phyloP scores from a whole-genome alignment of 306 rosid genomes.

The Delonix regia region DNA sequence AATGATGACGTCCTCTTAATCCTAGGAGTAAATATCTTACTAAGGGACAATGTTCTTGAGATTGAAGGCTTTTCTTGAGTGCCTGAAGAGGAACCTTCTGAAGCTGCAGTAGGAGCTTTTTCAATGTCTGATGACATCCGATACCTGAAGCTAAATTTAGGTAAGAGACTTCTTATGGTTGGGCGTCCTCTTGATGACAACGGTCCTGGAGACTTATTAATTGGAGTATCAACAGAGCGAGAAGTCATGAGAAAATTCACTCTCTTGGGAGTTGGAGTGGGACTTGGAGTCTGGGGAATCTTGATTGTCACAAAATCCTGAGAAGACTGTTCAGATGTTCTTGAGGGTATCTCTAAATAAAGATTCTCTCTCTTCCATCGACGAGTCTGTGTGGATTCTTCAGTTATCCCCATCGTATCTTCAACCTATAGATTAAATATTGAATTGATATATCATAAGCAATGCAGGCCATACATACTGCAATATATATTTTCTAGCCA shows the following conservation, averaged over 20 bases:
- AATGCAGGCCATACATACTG: not conserved
- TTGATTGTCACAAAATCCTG: constrained; percentile 69
- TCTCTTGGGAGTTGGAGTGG: constrained; percentile 87
- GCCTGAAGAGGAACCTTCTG: constrained; percentile 61
- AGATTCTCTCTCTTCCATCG: constrained; percentile 82
- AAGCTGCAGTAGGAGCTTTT: constrained; percentile 48
- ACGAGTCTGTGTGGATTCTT: constrained; percentile 61
- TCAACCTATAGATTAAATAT: constrained; percentile 53
- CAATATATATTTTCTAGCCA: not conserved
- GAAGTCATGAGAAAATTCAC: constrained; percentile 76
- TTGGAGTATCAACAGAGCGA: constrained; percentile 53
- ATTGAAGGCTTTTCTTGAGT: constrained; percentile 68
- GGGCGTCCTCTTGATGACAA: constrained; percentile 71
- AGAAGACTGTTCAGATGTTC: constrained; percentile 56
- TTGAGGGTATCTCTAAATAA: constrained; percentile 75
- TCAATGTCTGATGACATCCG: constrained; percentile 66
- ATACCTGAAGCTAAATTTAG: constrained; percentile 84
- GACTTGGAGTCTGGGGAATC: constrained; percentile 80
- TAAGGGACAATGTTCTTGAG: constrained; percentile 75
- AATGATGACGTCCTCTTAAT: constrained; percentile 88
- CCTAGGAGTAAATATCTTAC: constrained; percentile 84
- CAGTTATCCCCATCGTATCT: constrained; percentile 57
- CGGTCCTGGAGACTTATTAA: constrained; percentile 66
- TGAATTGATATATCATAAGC: constrained; percentile 23
- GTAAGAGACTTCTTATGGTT: constrained; percentile 66